phyloP scores from a whole-genome alignment of 2,329 filamentous ascomycete species.

The Periglandula ipomoeae region DNA sequence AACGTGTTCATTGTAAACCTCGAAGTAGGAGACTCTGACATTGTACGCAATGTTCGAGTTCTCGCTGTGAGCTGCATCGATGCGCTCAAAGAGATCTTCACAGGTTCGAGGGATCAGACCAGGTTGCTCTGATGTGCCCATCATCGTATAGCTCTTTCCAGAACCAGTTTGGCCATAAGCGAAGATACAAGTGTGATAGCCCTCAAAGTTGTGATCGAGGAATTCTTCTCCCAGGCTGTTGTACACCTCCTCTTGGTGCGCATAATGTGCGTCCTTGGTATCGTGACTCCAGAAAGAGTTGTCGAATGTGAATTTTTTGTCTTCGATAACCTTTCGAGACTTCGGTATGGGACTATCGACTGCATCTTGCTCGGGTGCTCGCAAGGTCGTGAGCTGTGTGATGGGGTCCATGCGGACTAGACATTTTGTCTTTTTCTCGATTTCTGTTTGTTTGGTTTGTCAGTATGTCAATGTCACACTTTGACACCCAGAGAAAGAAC shows the following conservation, averaged over 20 bases:
- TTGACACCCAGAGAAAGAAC: no score
- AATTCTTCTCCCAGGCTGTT: conserved; percentile 92
- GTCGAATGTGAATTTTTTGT: conserved; percentile 92
- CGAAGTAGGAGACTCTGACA: conserved; percentile 95
- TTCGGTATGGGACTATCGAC: conserved; percentile 43
- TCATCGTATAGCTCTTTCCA: conserved; percentile 97
- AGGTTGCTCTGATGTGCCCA: conserved; percentile 78
- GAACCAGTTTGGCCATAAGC: conserved; percentile 97
- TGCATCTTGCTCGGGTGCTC: conserved; percentile 51
- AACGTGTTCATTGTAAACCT: conserved; percentile 99
- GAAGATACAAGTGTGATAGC: conserved; percentile 98
- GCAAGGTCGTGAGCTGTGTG: conserved; percentile 75
- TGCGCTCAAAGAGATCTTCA: conserved; percentile 89
- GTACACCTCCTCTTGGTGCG: conserved; percentile 88
- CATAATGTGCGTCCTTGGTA: conserved; percentile 71
- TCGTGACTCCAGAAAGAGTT: conserved; percentile 98
- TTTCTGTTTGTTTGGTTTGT: conserved; percentile 46
- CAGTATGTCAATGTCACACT: no score
- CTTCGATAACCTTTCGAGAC: conserved; percentile 67
- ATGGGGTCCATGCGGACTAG: conserved; percentile 85
- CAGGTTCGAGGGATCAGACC: conserved; percentile 93
- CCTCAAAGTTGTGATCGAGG: conserved; percentile 97
- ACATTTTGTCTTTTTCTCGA: conserved; percentile 71
- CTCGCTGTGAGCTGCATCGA: conserved; percentile 66
- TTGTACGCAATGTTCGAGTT: conserved; percentile 92